A percentile compares a stretch with the other conserved stretches of the same genome.
Evolutionary conservation across 306 rosid species (phyloP).

Genomic region (Alnus rubra): DNA sequence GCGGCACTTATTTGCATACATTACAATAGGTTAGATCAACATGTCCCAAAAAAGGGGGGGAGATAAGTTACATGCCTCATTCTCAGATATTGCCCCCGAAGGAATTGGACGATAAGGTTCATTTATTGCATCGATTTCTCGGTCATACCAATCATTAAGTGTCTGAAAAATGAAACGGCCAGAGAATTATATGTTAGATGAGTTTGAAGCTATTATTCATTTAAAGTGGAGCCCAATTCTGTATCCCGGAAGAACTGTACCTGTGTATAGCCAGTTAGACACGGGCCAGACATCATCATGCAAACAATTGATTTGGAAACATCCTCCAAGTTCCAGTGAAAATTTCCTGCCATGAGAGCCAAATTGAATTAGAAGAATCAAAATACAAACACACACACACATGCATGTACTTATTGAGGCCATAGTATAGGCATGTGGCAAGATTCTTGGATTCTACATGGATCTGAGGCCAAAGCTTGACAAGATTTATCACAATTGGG

Average conservation of each 20-base stretch:
- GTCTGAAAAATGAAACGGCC: slow-evolving; percentile 50
- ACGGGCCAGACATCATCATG: slow-evolving; percentile 98
- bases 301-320: slow-evolving; percentile 81
- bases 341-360: slow-evolving; percentile 60
- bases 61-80: slow-evolving; percentile 52
- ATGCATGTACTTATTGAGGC: not conserved
- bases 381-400: not conserved
- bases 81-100: slow-evolving; percentile 91
- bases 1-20: not conserved
- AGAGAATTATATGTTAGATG: slow-evolving; percentile 16
- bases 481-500: not conserved
- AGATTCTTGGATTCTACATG: not conserved
- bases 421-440: not conserved
- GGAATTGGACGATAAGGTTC: slow-evolving; percentile 99
- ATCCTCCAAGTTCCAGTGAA: slow-evolving; percentile 89
- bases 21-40: not conserved
- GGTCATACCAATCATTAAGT: slow-evolving; percentile 94
- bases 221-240: not conserved
- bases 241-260: slow-evolving; percentile 31
- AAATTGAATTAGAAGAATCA: slow-evolving; percentile 17
- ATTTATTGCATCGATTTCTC: slow-evolving; percentile 95
- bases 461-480: not conserved
- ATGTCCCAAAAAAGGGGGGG: not conserved
- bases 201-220: slow-evolving; percentile 24
- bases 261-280: slow-evolving; percentile 93